Evolutionary conservation across 345 rosid genomes (phyloP).

Genomic region (Excoecaria agallocha): DNA sequence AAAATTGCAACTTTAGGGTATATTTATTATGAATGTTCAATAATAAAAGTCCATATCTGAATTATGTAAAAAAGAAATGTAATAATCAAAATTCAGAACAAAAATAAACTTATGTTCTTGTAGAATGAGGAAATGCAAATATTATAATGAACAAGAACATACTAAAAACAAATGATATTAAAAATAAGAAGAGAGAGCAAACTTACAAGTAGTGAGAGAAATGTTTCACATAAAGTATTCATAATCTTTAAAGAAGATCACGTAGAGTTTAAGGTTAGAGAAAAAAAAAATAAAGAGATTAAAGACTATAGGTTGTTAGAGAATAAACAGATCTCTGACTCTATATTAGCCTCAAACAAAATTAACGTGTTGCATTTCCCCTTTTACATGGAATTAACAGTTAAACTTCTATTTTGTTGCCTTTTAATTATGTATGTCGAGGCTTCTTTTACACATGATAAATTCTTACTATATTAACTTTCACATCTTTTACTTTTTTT

Average conservation of each 20-base stretch:
- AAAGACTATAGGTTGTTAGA: background rate
- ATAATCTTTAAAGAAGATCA: too few species aligned
- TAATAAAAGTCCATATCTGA: too few species aligned
- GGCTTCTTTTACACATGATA: background rate
- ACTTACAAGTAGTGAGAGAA: background rate
- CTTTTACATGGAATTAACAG: background rate
- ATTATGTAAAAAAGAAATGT: too few species aligned
- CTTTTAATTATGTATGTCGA: background rate
- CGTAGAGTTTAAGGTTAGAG: background rate
- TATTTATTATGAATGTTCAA: too few species aligned
- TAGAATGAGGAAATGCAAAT: too few species aligned
- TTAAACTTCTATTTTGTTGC: background rate
- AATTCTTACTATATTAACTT: too few species aligned
- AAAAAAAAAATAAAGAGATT: background rate
- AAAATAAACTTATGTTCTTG: too few species aligned
- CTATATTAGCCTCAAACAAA: background rate
- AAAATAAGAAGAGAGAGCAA: background rate
- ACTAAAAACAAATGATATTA: background rate
- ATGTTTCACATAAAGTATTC: background rate
- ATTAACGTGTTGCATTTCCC: background rate
- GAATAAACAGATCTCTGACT: slow-evolving; percentile 9
- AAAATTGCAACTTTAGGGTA: too few species aligned
- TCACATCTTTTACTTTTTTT: too few species aligned
- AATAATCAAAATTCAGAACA: too few species aligned
- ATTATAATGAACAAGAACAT: too few species aligned